Conservation (phyloP, 495 filamentous ascomycete species). For the Xylaria bambusicola region DNA sequence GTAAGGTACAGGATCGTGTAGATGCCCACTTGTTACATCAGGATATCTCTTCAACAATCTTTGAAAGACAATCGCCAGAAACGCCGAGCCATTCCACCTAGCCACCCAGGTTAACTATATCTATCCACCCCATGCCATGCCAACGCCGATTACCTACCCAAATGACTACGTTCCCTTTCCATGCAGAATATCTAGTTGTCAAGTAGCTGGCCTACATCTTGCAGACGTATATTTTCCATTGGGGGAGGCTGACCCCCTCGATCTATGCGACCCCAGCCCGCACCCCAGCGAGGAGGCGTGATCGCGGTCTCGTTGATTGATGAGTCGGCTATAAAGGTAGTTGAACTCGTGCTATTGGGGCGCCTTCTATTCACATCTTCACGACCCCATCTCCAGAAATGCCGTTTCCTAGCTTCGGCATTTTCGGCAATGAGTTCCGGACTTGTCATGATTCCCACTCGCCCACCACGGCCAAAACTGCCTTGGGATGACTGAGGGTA, state of each 20-base stretch:
- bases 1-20: too few species aligned
- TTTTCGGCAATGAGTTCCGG: conserved; percentile 29
- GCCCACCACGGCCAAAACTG: conserved; percentile 17
- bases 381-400: conserved; percentile 20
- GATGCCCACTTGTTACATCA: not conserved
- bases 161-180: not conserved
- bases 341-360: conserved; percentile 31
- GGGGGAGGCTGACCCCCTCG: conserved; percentile 25
- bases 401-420: conserved; percentile 22
- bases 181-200: not conserved
- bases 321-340: conserved; percentile 23
- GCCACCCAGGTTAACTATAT: not conserved
- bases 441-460: conserved; percentile 39
- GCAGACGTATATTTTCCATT: conserved; percentile 35
- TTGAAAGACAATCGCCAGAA: not conserved
- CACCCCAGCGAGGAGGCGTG: conserved; percentile 38
- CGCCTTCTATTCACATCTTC: conserved; percentile 6
- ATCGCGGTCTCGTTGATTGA: conserved; percentile 6
- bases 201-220: conserved; percentile 35
- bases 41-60: not conserved
- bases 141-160: conserved; percentile 6
- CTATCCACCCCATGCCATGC: conserved; percentile 4
- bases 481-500: conserved; percentile 26
- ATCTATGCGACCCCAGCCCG: conserved; percentile 40
- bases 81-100: not conserved